phyloP scores from a whole-genome alignment of 2,329 filamentous ascomycete species.

The Aspergillus hiratsukae region DNA sequence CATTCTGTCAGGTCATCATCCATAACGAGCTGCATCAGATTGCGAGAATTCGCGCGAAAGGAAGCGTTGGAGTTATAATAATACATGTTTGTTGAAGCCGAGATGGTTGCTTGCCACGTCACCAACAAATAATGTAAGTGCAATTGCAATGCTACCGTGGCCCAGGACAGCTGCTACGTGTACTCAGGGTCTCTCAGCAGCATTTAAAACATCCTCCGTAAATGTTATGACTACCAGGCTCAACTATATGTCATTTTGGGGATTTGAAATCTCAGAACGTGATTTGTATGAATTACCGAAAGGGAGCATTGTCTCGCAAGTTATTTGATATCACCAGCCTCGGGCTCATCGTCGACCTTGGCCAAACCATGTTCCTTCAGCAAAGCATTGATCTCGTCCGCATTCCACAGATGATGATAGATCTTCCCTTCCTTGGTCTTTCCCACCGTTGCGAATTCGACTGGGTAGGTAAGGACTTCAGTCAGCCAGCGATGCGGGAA shows the following conservation, averaged over 20 bases:
- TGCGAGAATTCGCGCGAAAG: conserved; percentile 11
- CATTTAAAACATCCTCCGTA: conserved; percentile 1
- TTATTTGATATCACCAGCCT: conserved; percentile 49
- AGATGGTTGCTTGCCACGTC: conserved; percentile 30
- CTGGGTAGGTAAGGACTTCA: conserved; percentile 44
- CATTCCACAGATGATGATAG: conserved; percentile 96
- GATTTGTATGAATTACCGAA: conserved; percentile 28
- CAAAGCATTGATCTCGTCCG: conserved; percentile 90
- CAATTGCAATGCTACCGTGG: conserved; percentile 18
- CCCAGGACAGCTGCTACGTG: conserved; percentile 1
- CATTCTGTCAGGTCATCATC: conserved; percentile 14
- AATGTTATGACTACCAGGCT: conserved; percentile 7
- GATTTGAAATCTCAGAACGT: conserved; percentile 9
- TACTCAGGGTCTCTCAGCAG: background rate
- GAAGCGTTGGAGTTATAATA: conserved; percentile 19
- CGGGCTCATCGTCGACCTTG: conserved; percentile 68
- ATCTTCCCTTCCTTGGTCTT: conserved; percentile 93
- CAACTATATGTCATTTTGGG: background rate
- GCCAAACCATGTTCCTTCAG: conserved; percentile 94
- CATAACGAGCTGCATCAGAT: conserved; percentile 16
- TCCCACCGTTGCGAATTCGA: conserved; percentile 97
- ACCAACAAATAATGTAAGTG: conserved; percentile 24
- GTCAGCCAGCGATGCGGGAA: conserved; percentile 10
- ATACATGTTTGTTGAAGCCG: conserved; percentile 16
- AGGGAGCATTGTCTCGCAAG: conserved; percentile 20